Conservation (phyloP, 2,329 filamentous ascomycete species). For the Ambrosiella xylebori region DNA sequence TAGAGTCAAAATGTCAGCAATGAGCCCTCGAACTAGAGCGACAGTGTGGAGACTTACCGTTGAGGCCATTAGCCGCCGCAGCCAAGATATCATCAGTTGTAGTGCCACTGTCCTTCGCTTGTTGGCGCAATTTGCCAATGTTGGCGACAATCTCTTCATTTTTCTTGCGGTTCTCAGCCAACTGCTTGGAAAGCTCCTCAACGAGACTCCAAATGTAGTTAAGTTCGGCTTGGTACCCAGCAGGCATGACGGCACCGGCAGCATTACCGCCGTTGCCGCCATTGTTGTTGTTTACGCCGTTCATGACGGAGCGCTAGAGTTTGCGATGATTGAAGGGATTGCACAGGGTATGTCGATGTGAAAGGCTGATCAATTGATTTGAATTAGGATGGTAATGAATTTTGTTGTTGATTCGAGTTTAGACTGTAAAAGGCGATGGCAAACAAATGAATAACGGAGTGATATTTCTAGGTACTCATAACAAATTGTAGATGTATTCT, state of each 20-base stretch:
- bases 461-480: too few species aligned
- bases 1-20: conserved; percentile 18
- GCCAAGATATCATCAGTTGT: conserved; percentile 42
- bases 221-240: conserved; percentile 49
- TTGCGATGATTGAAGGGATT: too few species aligned
- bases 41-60: conserved; percentile 26
- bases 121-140: conserved; percentile 42
- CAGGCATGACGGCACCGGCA: conserved; percentile 38
- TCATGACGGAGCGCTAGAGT: conserved; percentile 1
- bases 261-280: conserved; percentile 30
- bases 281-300: conserved; percentile 8
- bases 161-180: conserved; percentile 42
- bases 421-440: too few species aligned
- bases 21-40: neutral
- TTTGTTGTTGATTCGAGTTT: too few species aligned
- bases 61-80: conserved; percentile 37
- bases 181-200: conserved; percentile 45
- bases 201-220: conserved; percentile 53
- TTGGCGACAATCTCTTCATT: conserved; percentile 48
- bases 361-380: too few species aligned
- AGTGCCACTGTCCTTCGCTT: conserved; percentile 33
- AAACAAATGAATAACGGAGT: too few species aligned
- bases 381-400: too few species aligned
- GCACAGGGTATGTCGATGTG: too few species aligned
- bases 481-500: too few species aligned